phyloP scores from a whole-genome alignment of 2,329 filamentous ascomycete genomes.

The Fusarium nanum region DNA sequence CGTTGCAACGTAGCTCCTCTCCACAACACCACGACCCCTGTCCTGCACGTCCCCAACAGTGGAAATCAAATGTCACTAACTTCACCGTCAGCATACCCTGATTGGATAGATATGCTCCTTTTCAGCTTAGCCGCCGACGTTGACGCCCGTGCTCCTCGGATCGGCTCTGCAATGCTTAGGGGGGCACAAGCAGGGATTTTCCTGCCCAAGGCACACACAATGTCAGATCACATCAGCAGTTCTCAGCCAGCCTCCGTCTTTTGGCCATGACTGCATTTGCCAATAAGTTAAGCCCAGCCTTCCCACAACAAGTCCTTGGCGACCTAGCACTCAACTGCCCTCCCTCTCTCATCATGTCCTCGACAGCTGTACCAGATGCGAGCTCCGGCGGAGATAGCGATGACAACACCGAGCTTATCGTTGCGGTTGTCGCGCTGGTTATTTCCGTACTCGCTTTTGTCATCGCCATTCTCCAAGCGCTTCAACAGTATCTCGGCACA shows the following conservation, averaged over 20 bases:
- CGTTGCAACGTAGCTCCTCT: background rate
- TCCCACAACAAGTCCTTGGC: background rate
- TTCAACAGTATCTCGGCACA: conserved; percentile 57
- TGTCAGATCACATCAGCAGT: background rate
- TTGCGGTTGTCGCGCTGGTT: conserved; percentile 55
- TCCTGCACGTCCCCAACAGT: background rate
- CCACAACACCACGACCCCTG: background rate
- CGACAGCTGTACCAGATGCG: conserved; percentile 3
- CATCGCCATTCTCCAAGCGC: conserved; percentile 54
- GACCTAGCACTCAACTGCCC: background rate
- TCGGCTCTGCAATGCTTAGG: background rate
- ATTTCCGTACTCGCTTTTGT: conserved; percentile 56
- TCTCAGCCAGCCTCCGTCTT: conserved; percentile 1
- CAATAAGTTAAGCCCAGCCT: background rate
- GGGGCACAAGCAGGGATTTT: background rate
- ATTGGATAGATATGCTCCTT: background rate
- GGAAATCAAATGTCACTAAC: background rate
- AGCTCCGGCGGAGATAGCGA: background rate
- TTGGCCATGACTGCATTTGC: background rate
- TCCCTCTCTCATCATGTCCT: background rate
- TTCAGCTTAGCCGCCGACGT: background rate
- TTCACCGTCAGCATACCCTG: background rate
- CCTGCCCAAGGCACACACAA: background rate
- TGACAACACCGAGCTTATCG: conserved; percentile 43
- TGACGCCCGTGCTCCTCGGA: background rate